Evolutionary conservation across 306 rosid genomes (phyloP), one percentile per base, ranked within the genome.

Genomic region (Elaeagnus macrophylla): DNA sequence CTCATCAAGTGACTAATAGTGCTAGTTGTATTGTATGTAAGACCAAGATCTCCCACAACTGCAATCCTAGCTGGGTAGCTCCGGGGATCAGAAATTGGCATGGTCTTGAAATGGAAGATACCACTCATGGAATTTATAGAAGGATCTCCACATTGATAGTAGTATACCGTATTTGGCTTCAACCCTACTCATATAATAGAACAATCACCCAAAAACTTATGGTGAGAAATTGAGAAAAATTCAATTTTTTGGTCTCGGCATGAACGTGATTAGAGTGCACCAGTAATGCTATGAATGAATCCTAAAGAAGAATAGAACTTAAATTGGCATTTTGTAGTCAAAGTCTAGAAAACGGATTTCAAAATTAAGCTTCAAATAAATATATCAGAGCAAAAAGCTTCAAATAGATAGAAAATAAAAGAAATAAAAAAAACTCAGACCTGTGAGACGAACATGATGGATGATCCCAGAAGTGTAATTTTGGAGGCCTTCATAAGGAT

Each of bases 401-500:
- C 42, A 12, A 12, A 48, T 43, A n/a, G 55, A 55, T 37, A 32
- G 39, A 39, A 10, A 57, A 14, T 40, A 68, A 64, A 41, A 7
- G 54, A 38, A 46, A n/a, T 10, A 17, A 17, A 52, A 20, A 48
- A 35, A 25, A n/a, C 16, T 32, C 5, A 67, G 47, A 88, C 94
- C 94, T 69, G 72, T 75, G 39, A 88, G 83, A 41, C 71, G 87
- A 72, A 84, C 96, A 17, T 84, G 96, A 66, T 84, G 94, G 67
- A 88, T 84, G 69, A 88, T 88, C 63, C 96, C 96, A 8, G 96
- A 88, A 55, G 91, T 79, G 62, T 88, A 84, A 60, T 88, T 88
- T 70, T 77, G 84, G 70, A 88, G 86, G 48, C 94, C 94, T 54
- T 82, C 76, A 20, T 65, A 88, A 67, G 94, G 96, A 67, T 88